These are phyloP conservation scores for Hypoxylon rickii DNA, from an alignment of 495 filamentous ascomycete species.

Conservation along the genomic window DNA sequence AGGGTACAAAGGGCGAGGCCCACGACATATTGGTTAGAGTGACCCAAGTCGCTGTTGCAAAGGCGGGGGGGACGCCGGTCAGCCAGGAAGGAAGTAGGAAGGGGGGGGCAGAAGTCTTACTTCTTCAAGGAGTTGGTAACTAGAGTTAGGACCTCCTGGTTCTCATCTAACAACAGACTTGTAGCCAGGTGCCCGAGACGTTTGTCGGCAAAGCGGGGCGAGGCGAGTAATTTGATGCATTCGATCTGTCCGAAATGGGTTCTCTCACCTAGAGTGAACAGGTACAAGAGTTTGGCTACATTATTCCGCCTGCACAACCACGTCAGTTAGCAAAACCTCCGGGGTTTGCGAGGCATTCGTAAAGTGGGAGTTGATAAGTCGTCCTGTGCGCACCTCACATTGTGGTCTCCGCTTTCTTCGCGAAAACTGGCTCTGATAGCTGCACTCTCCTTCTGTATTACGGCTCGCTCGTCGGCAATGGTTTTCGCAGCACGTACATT, in stretches of 20 bases:
- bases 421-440: slow-evolving; percentile 95
- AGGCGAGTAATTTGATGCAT: slow-evolving; percentile 95
- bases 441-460: slow-evolving; percentile 98
- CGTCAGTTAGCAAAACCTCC: slow-evolving; percentile 14
- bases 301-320: slow-evolving; percentile 80
- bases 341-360: background rate
- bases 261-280: slow-evolving; percentile 97
- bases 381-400: slow-evolving; percentile 67
- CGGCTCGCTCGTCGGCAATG: slow-evolving; percentile 95
- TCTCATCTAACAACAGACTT: slow-evolving; percentile 95
- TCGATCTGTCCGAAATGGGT: slow-evolving; percentile 99
- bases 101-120: slow-evolving; percentile 50
- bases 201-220: slow-evolving; percentile 97
- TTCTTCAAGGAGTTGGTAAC: slow-evolving; percentile 98
- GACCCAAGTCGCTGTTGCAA: slow-evolving; percentile 84
- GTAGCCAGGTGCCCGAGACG: slow-evolving; percentile 94
- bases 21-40: slow-evolving; percentile 98
- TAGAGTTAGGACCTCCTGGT: slow-evolving; percentile 94
- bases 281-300: slow-evolving; percentile 96
- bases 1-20: slow-evolving; percentile 93
- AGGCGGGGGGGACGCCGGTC: slow-evolving; percentile 34
- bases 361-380: background rate
- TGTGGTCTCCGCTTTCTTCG: slow-evolving; percentile 91
- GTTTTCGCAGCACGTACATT: slow-evolving; percentile 98
- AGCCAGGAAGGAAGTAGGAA: slow-evolving; percentile 25